phyloP scores from a whole-genome alignment of 805 yeast species.

The Kazachstania psychrophila region DNA sequence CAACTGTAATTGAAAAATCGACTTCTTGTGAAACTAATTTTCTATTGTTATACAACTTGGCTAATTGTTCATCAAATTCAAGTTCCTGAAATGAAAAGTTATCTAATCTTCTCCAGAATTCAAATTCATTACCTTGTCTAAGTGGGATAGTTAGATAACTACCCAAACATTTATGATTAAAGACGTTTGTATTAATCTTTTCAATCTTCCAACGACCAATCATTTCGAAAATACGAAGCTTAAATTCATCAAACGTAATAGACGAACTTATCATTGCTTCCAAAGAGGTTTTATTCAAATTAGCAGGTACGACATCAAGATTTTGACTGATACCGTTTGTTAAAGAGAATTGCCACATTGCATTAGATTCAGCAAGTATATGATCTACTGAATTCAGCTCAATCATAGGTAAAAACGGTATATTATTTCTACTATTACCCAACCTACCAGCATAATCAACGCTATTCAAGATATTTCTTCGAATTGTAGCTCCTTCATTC shows the following conservation, averaged over 20 bases:
- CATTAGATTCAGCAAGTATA: constrained; percentile 65
- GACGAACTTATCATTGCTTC: constrained; percentile 23
- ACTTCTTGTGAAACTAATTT: not conserved
- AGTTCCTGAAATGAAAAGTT: constrained; percentile 22
- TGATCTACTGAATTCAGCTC: constrained; percentile 35
- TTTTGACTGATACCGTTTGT: constrained; percentile 34
- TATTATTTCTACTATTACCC: constrained; percentile 12
- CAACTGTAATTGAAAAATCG: no score
- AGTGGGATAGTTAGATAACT: constrained; percentile 26
- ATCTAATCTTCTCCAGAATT: constrained; percentile 19
- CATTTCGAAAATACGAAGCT: constrained; percentile 11
- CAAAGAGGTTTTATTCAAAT: constrained; percentile 27
- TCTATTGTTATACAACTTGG: constrained; percentile 4
- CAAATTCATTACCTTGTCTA: constrained; percentile 17
- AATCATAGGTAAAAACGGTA: constrained; percentile 65
- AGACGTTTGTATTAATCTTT: constrained; percentile 12
- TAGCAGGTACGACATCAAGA: constrained; percentile 35
- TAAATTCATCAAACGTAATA: constrained; percentile 20
- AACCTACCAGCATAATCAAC: constrained; percentile 31
- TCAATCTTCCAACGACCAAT: constrained; percentile 11
- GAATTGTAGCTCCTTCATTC: constrained; percentile 39
- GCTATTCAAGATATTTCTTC: constrained; percentile 38
- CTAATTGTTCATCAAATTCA: constrained; percentile 13
- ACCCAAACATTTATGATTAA: constrained; percentile 16
- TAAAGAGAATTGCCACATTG: constrained; percentile 45